phyloP scores from a whole-genome alignment of 805 yeast species.

The Lachancea fermentati region DNA sequence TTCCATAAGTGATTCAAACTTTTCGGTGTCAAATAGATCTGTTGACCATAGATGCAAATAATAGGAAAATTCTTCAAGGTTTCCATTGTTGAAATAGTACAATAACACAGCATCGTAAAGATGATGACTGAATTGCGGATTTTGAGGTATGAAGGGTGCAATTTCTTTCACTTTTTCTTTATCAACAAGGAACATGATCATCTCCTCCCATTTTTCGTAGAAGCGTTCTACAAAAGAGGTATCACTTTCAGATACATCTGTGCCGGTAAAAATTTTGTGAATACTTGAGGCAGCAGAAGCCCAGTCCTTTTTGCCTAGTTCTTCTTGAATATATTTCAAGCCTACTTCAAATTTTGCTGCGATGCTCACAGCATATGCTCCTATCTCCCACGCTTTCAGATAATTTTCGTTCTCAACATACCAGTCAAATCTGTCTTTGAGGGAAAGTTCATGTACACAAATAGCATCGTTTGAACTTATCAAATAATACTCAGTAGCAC shows the following conservation, averaged over 20 bases:
- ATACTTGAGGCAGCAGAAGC: constrained; percentile 48
- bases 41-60: constrained; percentile 55
- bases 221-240: constrained; percentile 20
- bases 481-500: constrained; percentile 49
- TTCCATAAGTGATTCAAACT: constrained; percentile 43
- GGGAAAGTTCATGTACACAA: constrained; percentile 62
- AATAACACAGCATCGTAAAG: constrained; percentile 45
- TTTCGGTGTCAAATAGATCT: constrained; percentile 42
- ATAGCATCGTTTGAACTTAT: constrained; percentile 81
- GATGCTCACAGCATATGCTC: constrained; percentile 49
- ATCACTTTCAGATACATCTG: constrained; percentile 18
- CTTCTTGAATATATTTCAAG: constrained; percentile 39
- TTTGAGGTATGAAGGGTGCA: constrained; percentile 52
- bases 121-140: constrained; percentile 33
- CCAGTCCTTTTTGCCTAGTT: constrained; percentile 42
- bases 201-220: constrained; percentile 55
- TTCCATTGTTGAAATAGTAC: constrained; percentile 36
- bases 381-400: constrained; percentile 73
- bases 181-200: constrained; percentile 50
- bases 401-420: constrained; percentile 47
- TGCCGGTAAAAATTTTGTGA: constrained; percentile 32
- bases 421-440: constrained; percentile 73
- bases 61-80: constrained; percentile 36
- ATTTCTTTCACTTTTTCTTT: constrained; percentile 41
- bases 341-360: constrained; percentile 56